phyloP scores from a whole-genome alignment of 2,329 filamentous ascomycete genomes.

The Fusarium hainanense region DNA sequence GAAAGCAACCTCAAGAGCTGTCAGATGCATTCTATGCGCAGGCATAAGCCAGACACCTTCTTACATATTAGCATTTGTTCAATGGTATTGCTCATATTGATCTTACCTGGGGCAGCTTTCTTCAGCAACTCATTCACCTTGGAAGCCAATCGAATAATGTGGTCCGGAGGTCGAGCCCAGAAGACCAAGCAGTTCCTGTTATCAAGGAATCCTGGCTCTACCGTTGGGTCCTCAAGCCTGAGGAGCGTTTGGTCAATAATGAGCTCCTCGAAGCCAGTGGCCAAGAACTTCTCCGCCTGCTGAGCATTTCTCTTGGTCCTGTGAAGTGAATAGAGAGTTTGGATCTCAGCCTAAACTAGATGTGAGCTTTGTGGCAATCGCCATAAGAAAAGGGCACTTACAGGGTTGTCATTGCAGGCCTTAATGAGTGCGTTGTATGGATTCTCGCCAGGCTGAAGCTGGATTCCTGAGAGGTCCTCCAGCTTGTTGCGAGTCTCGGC shows the following conservation, averaged over 20 bases:
- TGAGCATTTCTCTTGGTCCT: slow-evolving; percentile 79
- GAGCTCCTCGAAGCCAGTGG: slow-evolving; percentile 74
- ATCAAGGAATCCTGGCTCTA: slow-evolving; percentile 78
- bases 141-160: slow-evolving; percentile 74
- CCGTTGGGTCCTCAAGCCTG: slow-evolving; percentile 71
- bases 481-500: slow-evolving; percentile 61
- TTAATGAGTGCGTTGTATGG: slow-evolving; percentile 81
- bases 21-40: slow-evolving; percentile 81
- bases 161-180: slow-evolving; percentile 84
- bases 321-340: slow-evolving; percentile 78
- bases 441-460: slow-evolving; percentile 68
- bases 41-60: slow-evolving; percentile 90
- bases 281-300: slow-evolving; percentile 79
- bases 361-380: not conserved
- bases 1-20: slow-evolving; percentile 85
- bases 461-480: slow-evolving; percentile 65
- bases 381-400: slow-evolving; percentile 53
- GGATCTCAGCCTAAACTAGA: slow-evolving; percentile 68
- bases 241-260: slow-evolving; percentile 80
- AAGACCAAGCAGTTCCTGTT: slow-evolving; percentile 85
- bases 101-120: slow-evolving; percentile 75
- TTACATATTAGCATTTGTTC: not conserved
- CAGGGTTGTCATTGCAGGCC: slow-evolving; percentile 73
- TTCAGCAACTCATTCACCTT: slow-evolving; percentile 75
- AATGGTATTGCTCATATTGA: too few relatives aligned